Percentiles rank a stretch among this genome's conserved stretches.
Evolutionary conservation across 208 protist species (phyloP).

Genomic region (Leishmania amazonensis): DNA sequence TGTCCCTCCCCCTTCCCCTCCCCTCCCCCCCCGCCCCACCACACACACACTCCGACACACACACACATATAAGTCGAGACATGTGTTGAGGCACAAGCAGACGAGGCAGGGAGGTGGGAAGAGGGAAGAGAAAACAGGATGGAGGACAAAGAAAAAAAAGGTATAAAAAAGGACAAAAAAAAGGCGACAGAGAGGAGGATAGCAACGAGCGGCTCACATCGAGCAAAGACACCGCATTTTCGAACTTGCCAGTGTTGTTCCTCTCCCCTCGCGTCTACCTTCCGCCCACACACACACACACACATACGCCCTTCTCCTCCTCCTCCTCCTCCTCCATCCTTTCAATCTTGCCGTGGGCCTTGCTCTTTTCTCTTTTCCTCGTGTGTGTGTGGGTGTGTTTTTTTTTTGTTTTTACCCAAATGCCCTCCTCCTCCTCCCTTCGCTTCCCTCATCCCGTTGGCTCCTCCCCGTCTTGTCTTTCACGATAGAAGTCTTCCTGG

Average conservation of each 20-base stretch:
- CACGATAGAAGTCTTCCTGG: not conserved
- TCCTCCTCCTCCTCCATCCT: not conserved
- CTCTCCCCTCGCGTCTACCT: not conserved
- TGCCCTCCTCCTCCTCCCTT: not conserved
- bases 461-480: not conserved
- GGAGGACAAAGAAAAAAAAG: not conserved
- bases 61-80: not conserved
- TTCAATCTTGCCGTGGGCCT: not conserved
- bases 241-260: not conserved
- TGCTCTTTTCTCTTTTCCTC: not conserved
- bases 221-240: not conserved
- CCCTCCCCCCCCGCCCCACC: not conserved
- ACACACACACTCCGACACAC: not conserved
- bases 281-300: not conserved
- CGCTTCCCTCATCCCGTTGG: not conserved
- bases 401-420: no score
- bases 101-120: not conserved
- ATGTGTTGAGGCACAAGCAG: not conserved
- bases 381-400: not conserved
- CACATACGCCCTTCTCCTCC: no score
- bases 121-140: not conserved
- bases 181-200: not conserved
- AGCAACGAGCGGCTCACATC: not conserved
- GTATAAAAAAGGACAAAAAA: not conserved
- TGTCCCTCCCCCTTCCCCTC: not conserved